These are phyloP conservation scores for Verbascum thapsus DNA, from an alignment of 257 asterid species.

Conservation along the genomic window DNA sequence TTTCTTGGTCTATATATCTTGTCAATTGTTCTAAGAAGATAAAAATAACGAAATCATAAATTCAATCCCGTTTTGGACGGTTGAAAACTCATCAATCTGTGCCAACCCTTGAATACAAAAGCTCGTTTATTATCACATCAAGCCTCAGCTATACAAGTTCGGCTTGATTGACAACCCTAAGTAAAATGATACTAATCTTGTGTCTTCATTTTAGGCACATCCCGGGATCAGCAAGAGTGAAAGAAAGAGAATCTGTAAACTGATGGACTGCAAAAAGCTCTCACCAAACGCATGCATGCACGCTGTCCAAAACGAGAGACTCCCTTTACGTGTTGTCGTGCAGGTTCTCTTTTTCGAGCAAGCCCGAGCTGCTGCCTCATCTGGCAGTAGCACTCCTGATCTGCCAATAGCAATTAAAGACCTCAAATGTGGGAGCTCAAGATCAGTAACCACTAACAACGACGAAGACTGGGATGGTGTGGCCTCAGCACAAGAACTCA, in stretches of 20 bases:
- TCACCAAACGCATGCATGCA: slow-evolving; percentile 72
- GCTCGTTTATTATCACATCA: no score
- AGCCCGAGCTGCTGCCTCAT: slow-evolving; percentile 62
- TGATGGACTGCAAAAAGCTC: slow-evolving; percentile 80
- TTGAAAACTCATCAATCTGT: no score
- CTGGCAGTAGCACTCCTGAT: slow-evolving; percentile 77
- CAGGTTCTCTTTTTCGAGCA: slow-evolving; percentile 80
- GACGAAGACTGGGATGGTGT: slow-evolving; percentile 84
- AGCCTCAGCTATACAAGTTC: no score
- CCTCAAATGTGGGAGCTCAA: slow-evolving; percentile 57
- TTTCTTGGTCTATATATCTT: no score
- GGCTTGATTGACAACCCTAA: no score
- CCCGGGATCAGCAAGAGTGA: slow-evolving; percentile 64
- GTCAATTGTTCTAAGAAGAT: no score
- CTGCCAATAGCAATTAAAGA: slow-evolving; percentile 62
- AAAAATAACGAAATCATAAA: no score
- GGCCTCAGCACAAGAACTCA: slow-evolving; percentile 68
- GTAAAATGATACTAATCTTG: not conserved
- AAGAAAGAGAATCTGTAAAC: slow-evolving; percentile 62
- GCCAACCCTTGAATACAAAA: no score
- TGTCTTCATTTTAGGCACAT: slow-evolving; percentile 46
- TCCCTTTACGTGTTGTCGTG: slow-evolving; percentile 69
- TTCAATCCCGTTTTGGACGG: no score
- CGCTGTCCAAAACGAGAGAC: slow-evolving; percentile 76
- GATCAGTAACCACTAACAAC: slow-evolving; percentile 57